These are phyloP conservation scores for Schizosaccharomyces versatilis DNA, from an alignment of 1,139 yeast genomes.

Conservation along the genomic window DNA sequence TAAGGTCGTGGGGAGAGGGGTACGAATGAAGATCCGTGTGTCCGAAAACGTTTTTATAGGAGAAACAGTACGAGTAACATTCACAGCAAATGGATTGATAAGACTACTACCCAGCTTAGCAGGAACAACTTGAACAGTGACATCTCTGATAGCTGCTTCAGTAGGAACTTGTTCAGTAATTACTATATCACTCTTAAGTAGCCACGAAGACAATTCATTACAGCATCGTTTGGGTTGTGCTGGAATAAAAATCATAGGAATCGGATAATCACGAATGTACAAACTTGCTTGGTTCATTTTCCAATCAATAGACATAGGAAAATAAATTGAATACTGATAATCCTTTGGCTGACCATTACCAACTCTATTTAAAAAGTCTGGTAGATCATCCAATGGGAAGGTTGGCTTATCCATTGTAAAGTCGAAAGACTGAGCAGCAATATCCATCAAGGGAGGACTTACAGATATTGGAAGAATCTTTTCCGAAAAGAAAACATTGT, in stretches of 20 bases:
- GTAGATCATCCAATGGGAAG: conserved; percentile 31
- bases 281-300: conserved; percentile 31
- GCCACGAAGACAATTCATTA: conserved; percentile 15
- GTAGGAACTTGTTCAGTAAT: conserved; percentile 31
- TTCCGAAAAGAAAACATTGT: conserved; percentile 19
- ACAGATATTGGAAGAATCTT: conserved; percentile 32
- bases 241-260: conserved; percentile 30
- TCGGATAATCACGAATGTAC: conserved; percentile 45
- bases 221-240: conserved; percentile 17
- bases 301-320: conserved; percentile 38
- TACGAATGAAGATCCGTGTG: conserved; percentile 32
- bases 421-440: conserved; percentile 36
- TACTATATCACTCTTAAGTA: conserved; percentile 22
- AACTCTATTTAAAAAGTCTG: conserved; percentile 39
- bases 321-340: conserved; percentile 40
- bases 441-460: conserved; percentile 41
- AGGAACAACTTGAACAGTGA: conserved; percentile 43
- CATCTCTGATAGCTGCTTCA: conserved; percentile 29
- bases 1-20: conserved; percentile 41
- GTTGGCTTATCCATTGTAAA: conserved; percentile 33
- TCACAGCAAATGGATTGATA: conserved; percentile 28
- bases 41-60: conserved; percentile 54
- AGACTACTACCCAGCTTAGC: conserved; percentile 21
- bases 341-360: conserved; percentile 72
- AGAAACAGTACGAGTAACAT: conserved; percentile 55